Evolutionary conservation across 352 stramenopile species (phyloP).

Genomic region (Blastocystis sp.): DNA sequence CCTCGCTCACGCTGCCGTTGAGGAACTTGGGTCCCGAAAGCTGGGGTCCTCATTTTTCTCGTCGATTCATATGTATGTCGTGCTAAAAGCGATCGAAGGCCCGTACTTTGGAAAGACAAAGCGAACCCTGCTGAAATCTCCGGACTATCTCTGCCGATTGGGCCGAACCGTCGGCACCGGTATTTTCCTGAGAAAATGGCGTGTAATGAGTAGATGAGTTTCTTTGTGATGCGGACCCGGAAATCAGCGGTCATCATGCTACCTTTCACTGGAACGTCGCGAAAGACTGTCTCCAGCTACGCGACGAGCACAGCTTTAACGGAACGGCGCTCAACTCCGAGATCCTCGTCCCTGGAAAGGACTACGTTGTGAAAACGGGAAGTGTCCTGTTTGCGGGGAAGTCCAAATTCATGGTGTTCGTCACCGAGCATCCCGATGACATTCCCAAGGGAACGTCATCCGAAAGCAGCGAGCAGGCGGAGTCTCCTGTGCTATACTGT

Average conservation of each 20-base stretch:
- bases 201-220: constrained; percentile 12
- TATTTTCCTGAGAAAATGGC: neutral
- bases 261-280: constrained; percentile 4
- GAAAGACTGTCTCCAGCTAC: constrained; percentile 25
- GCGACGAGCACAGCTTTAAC: constrained; percentile 41
- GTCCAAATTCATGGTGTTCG: constrained; percentile 7
- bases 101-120: constrained; percentile 20
- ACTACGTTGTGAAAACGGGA: neutral
- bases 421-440: neutral
- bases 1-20: too few species aligned
- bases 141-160: constrained; percentile 21
- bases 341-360: neutral
- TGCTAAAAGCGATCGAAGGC: constrained; percentile 22
- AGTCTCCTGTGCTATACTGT: constrained; percentile 8
- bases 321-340: constrained; percentile 30
- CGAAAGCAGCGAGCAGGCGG: neutral
- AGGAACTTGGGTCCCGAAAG: too few species aligned
- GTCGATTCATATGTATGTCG: constrained; percentile 13
- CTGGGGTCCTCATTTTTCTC: neutral
- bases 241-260: constrained; percentile 45
- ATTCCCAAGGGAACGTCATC: neutral
- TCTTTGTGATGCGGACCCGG: neutral
- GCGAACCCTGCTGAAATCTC: neutral
- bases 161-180: neutral
- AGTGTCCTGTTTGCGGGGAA: constrained; percentile 32